These are phyloP conservation scores for Stereum hirsutum DNA, from an alignment of 1,284 basidiomycete species.

Conservation along the genomic window DNA sequence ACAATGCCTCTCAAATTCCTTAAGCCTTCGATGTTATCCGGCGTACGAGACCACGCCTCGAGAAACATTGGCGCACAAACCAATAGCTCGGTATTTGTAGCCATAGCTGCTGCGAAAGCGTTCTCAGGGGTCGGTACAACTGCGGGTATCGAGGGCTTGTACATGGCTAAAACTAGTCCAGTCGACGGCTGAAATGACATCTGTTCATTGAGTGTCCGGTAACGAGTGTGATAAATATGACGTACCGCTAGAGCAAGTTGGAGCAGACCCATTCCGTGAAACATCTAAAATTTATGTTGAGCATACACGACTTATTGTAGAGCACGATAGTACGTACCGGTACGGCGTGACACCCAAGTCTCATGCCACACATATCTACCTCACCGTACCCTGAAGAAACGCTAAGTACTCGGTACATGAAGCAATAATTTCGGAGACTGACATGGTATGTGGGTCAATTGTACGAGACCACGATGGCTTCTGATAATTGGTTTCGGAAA, in stretches of 20 bases:
- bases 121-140: background rate
- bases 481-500: conserved; percentile 17
- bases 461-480: conserved; percentile 7
- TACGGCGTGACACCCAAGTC: conserved; percentile 12
- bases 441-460: background rate
- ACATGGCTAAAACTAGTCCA: background rate
- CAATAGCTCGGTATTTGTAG: background rate
- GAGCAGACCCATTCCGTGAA: conserved; percentile 14
- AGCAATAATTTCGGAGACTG: background rate
- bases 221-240: too few species aligned
- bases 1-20: conserved; percentile 11
- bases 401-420: background rate
- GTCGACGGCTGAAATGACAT: background rate
- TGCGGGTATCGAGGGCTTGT: background rate
- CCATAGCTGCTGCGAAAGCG: conserved; percentile 11
- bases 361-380: conserved; percentile 13
- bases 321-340: too few species aligned
- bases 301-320: too few species aligned
- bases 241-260: conserved; percentile 1
- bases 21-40: background rate
- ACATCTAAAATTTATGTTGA: too few species aligned
- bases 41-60: background rate
- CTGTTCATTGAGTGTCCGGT: too few species aligned
- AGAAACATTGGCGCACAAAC: background rate
- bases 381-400: conserved; percentile 13